Evolutionary conservation across 2,329 filamentous ascomycete species (phyloP).

Genomic region (Alternaria sp.): DNA sequence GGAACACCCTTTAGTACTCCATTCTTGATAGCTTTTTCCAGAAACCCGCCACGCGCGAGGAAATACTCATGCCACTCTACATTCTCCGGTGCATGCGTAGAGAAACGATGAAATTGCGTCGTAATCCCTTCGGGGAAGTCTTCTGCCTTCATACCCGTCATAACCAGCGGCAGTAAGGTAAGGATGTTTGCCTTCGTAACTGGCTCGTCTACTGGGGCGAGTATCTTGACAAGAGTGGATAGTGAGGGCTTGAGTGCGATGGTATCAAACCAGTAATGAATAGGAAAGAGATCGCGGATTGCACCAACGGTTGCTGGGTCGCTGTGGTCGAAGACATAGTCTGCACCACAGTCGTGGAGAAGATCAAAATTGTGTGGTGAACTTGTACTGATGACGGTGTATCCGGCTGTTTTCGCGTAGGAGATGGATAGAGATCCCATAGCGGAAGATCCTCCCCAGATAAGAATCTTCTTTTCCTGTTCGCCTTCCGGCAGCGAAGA

Average conservation of each 20-base stretch:
- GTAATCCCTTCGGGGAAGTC: constrained; percentile 30
- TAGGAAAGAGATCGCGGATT: constrained; percentile 45
- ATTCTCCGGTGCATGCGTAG: constrained; percentile 30
- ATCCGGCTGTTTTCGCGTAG: constrained; percentile 36
- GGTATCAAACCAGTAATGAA: constrained; percentile 55
- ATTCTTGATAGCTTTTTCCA: constrained; percentile 31
- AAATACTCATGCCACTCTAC: constrained; percentile 28
- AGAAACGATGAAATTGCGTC: constrained; percentile 30
- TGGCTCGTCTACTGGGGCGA: constrained; percentile 30
- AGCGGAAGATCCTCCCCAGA: constrained; percentile 58
- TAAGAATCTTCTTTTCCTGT: constrained; percentile 48
- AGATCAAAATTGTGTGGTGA: constrained; percentile 33
- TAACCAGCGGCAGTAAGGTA: constrained; percentile 23
- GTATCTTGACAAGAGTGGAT: constrained; percentile 32
- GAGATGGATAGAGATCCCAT: constrained; percentile 42
- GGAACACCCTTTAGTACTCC: constrained; percentile 33
- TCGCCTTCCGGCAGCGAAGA: constrained; percentile 24
- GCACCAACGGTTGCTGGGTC: constrained; percentile 48
- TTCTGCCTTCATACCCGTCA: constrained; percentile 22
- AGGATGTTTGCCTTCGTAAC: constrained; percentile 34
- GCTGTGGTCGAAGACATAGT: constrained; percentile 50
- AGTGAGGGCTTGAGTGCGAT: constrained; percentile 43
- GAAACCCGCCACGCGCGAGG: constrained; percentile 31
- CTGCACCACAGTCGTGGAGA: constrained; percentile 23
- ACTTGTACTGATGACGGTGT: constrained; percentile 33